A percentile compares a stretch with the other conserved stretches of the same genome.
Evolutionary conservation across 75 land plant species (phyloP).

Genomic region (Isoetes taiwanensis): DNA sequence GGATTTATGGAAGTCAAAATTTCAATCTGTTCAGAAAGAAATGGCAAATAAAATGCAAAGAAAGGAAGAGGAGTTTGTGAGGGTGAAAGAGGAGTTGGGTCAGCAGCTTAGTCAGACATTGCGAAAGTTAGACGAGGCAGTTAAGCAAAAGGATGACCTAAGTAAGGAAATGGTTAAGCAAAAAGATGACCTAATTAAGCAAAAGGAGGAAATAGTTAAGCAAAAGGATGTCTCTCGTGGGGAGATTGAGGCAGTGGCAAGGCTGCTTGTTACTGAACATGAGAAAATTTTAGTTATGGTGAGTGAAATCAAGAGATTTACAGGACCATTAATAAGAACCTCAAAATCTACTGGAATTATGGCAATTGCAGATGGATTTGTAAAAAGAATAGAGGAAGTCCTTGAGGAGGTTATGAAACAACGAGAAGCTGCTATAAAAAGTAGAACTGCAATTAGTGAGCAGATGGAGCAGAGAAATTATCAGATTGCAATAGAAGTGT

Average conservation of each 20-base stretch:
- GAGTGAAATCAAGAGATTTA: constrained; percentile 44
- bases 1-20: constrained; percentile 38
- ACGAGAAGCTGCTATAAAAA: constrained; percentile 36
- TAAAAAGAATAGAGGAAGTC: constrained; percentile 78
- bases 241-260: constrained; percentile 53
- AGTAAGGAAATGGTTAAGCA: constrained; percentile 28
- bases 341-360: constrained; percentile 66
- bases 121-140: constrained; percentile 10
- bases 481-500: constrained; percentile 89
- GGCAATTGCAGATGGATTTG: constrained; percentile 74
- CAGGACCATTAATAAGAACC: constrained; percentile 45
- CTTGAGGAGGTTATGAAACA: constrained; percentile 69
- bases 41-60: constrained; percentile 25
- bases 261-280: constrained; percentile 52
- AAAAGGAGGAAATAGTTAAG: constrained; percentile 42
- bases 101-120: no score
- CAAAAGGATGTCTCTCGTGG: constrained; percentile 31
- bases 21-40: constrained; percentile 34
- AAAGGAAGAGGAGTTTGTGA: constrained; percentile 17
- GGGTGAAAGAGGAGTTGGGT: constrained; percentile 18
- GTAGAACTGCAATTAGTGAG: constrained; percentile 48
- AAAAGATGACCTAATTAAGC: constrained; percentile 31
- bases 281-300: constrained; percentile 62
- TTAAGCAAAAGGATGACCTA: constrained; percentile 28
- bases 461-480: constrained; percentile 87